Evolutionary conservation across 495 filamentous ascomycete genomes (phyloP).

Genomic region (Geopyxis carbonaria): DNA sequence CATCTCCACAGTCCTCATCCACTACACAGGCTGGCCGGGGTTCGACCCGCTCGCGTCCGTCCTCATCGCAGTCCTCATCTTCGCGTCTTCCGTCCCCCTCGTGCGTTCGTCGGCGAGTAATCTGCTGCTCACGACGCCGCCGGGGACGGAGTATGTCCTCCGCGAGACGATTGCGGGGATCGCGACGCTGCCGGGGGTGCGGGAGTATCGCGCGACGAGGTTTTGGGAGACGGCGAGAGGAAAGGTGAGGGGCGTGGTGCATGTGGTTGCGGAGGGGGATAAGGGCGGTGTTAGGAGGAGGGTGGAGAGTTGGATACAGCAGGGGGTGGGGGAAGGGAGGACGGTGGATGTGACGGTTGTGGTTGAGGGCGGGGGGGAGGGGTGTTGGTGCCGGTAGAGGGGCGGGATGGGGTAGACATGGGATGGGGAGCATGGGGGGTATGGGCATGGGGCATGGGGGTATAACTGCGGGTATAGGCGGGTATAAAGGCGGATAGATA

Average conservation of each 20-base stretch:
- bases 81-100: conserved; percentile 70
- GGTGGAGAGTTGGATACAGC: conserved; percentile 35
- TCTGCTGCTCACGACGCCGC: conserved; percentile 67
- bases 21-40: conserved; percentile 75
- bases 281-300: conserved; percentile 61
- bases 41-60: conserved; percentile 92
- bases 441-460: too few species aligned
- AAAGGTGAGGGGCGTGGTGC: conserved; percentile 46
- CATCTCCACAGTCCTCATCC: conserved; percentile 71
- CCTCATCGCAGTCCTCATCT: conserved; percentile 83
- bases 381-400: conserved; percentile 54
- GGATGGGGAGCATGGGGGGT: background rate
- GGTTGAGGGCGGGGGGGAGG: conserved; percentile 57
- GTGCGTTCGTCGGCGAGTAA: conserved; percentile 69
- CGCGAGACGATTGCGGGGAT: conserved; percentile 73
- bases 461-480: too few species aligned
- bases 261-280: conserved; percentile 59
- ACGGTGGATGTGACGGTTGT: conserved; percentile 60
- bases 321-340: conserved; percentile 39
- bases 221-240: conserved; percentile 84
- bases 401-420: background rate
- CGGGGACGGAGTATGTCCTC: conserved; percentile 72
- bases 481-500: too few species aligned
- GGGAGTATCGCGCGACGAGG: conserved; percentile 68
- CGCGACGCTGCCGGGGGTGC: conserved; percentile 64